Conservation (phyloP, 768 basidiomycete genomes). For the Panus rudis region DNA sequence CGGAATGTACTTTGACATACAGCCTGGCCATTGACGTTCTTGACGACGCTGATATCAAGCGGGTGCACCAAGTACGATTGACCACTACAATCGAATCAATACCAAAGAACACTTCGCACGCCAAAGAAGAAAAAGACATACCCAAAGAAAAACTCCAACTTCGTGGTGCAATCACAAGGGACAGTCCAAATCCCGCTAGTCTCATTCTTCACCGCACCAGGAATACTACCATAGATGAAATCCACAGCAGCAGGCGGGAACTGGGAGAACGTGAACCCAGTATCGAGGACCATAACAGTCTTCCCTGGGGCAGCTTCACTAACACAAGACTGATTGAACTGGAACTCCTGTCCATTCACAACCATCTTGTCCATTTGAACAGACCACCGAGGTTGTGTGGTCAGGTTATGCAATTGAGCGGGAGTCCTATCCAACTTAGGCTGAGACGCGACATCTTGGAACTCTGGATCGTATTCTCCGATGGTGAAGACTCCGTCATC, state of each 20-base stretch:
- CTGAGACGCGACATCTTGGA: constrained; percentile 11
- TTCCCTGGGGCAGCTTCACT: constrained; percentile 13
- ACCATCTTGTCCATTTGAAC: constrained; percentile 30
- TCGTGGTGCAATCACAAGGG: constrained; percentile 23
- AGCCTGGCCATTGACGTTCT: constrained; percentile 12
- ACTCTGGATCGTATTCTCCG: constrained; percentile 17
- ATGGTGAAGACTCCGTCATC: constrained; percentile 22
- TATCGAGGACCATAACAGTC: constrained; percentile 22
- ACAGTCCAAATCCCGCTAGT: constrained; percentile 21
- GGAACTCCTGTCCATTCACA: constrained; percentile 44
- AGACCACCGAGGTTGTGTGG: constrained; percentile 42
- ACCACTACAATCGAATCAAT: constrained; percentile 4
- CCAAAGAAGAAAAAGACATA: constrained; percentile 1
- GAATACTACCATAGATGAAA: constrained; percentile 25
- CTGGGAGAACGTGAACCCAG: constrained; percentile 23
- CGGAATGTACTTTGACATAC: constrained; percentile 25
- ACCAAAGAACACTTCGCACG: not conserved
- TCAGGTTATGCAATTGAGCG: constrained; percentile 19
- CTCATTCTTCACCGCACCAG: constrained; percentile 18
- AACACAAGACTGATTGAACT: constrained; percentile 33
- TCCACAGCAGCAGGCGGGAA: constrained; percentile 20
- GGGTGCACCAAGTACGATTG: constrained; percentile 23
- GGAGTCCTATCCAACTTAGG: constrained; percentile 32
- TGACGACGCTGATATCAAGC: constrained; percentile 22
- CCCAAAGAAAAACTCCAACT: constrained; percentile 26